phyloP scores from a whole-genome alignment of 352 stramenopile genomes.

The Halophytophthora batemanensis region DNA sequence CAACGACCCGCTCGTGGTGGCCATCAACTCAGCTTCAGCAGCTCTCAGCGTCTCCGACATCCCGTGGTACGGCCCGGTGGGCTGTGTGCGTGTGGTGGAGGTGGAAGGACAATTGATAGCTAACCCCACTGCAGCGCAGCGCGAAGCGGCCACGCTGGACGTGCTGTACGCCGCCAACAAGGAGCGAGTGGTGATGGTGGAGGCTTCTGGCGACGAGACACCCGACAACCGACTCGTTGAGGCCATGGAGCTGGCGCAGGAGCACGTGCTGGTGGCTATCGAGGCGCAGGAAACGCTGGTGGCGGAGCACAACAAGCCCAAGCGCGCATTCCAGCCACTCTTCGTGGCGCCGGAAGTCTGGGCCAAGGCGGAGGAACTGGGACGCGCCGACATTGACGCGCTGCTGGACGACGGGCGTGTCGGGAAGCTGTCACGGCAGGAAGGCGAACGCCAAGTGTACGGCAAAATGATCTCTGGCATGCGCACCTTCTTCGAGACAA shows the following conservation, averaged over 20 bases:
- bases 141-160: conserved; percentile 69
- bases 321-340: conserved; percentile 57
- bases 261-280: conserved; percentile 51
- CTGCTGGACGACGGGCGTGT: conserved; percentile 30
- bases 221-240: conserved; percentile 67
- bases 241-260: conserved; percentile 77
- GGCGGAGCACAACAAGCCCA: conserved; percentile 54
- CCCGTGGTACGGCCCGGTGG: conserved; percentile 88
- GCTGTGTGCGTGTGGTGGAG: conserved; percentile 85
- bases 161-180: conserved; percentile 84
- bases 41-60: conserved; percentile 85
- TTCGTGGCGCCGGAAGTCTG: conserved; percentile 48
- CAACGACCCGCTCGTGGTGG: conserved; percentile 87
- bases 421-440: conserved; percentile 61
- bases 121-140: conserved; percentile 86
- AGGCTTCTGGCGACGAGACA: conserved; percentile 79
- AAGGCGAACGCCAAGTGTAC: conserved; percentile 68
- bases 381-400: conserved; percentile 37
- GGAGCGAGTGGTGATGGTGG: conserved; percentile 84
- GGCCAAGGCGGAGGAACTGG: conserved; percentile 55
- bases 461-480: conserved; percentile 65
- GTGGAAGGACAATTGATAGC: conserved; percentile 87
- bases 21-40: conserved; percentile 86
- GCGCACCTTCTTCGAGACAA: conserved; percentile 40
- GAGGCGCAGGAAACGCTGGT: conserved; percentile 58